These are phyloP conservation scores for Suillus plorans DNA, from an alignment of 768 basidiomycete species.

Conservation along the genomic window DNA sequence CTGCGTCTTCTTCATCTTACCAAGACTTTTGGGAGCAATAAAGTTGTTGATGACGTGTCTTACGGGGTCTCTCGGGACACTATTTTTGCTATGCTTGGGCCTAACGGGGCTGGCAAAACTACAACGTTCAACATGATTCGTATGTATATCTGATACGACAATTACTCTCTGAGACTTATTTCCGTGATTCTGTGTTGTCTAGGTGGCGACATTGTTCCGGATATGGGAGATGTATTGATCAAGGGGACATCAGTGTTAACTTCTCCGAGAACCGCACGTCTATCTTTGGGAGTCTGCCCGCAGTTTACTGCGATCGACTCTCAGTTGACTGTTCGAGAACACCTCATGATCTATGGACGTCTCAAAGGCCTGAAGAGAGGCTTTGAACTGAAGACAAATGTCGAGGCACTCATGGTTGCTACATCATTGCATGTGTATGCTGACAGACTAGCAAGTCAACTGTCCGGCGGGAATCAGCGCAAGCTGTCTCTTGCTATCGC, in stretches of 20 bases:
- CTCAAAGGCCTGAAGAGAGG: constrained; percentile 65
- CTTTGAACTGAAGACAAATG: constrained; percentile 48
- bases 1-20: constrained; percentile 63
- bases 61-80: constrained; percentile 64
- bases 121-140: constrained; percentile 82
- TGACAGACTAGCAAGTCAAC: constrained; percentile 67
- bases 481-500: constrained; percentile 78
- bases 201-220: constrained; percentile 71
- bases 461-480: constrained; percentile 80
- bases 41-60: constrained; percentile 72
- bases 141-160: constrained; percentile 31
- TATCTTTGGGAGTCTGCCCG: constrained; percentile 77
- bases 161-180: neutral
- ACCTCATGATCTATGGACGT: constrained; percentile 68
- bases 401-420: constrained; percentile 56
- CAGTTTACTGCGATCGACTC: constrained; percentile 84
- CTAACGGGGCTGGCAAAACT: constrained; percentile 84
- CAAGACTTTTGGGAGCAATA: constrained; percentile 55
- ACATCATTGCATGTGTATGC: constrained; percentile 62
- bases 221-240: constrained; percentile 68
- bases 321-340: constrained; percentile 76
- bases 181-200: neutral
- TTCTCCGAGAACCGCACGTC: constrained; percentile 62
- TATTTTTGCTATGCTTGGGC: constrained; percentile 73
- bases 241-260: constrained; percentile 63